phyloP scores from a whole-genome alignment of 768 basidiomycete species.

The Mycena latifolia region DNA sequence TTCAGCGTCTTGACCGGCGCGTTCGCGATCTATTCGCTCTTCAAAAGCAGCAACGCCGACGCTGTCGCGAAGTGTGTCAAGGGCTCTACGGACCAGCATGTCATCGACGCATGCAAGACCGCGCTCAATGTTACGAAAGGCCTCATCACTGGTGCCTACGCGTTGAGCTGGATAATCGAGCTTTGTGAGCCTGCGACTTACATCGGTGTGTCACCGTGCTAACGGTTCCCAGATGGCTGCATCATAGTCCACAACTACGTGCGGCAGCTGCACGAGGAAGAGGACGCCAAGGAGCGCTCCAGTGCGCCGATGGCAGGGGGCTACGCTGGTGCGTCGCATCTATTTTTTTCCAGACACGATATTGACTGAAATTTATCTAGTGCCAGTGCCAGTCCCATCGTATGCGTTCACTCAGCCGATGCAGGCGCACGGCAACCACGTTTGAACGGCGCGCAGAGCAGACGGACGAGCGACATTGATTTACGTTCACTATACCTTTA shows the following conservation, averaged over 20 bases:
- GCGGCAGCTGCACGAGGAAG: constrained; percentile 66
- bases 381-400: constrained; percentile 16
- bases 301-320: constrained; percentile 39
- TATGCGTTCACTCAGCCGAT: constrained; percentile 31
- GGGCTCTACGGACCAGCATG: constrained; percentile 42
- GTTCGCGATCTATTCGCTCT: constrained; percentile 62
- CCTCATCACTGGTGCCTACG: constrained; percentile 57
- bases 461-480: too few species aligned
- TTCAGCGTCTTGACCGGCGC: constrained; percentile 61
- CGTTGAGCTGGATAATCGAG: constrained; percentile 65
- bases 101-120: constrained; percentile 55
- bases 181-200: constrained; percentile 58
- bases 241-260: constrained; percentile 66
- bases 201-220: constrained; percentile 11
- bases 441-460: neutral
- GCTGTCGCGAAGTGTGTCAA: constrained; percentile 55
- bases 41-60: constrained; percentile 52
- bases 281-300: constrained; percentile 31
- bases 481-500: too few species aligned
- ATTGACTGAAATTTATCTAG: neutral
- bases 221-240: constrained; percentile 56
- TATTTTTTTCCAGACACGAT: neutral
- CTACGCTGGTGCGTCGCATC: constrained; percentile 12
- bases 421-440: constrained; percentile 21
- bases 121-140: constrained; percentile 57